Percentiles rank a stretch among this genome's conserved stretches.
These are phyloP conservation scores for Parascedosporium putredinis DNA, from an alignment of 2,329 filamentous ascomycete genomes.

Conservation along the genomic window DNA sequence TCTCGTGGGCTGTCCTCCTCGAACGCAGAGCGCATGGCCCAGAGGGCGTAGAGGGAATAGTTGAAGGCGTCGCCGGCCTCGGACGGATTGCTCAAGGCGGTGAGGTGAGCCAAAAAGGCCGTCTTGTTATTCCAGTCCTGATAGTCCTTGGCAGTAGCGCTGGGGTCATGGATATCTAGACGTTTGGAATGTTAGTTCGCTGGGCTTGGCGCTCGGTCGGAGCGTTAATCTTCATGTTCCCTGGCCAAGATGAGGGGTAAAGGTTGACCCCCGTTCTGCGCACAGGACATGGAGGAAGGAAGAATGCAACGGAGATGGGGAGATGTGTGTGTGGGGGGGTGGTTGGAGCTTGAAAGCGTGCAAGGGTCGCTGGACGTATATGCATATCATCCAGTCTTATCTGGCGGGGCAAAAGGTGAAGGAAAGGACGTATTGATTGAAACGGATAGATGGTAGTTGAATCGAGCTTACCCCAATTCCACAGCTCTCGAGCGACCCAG, in stretches of 20 bases:
- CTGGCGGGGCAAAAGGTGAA: no score
- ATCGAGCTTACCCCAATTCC: constrained; percentile 19
- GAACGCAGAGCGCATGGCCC: constrained; percentile 18
- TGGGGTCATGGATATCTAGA: constrained; percentile 12
- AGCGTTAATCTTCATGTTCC: background rate
- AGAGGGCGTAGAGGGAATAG: constrained; percentile 19
- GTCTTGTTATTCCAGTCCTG: constrained; percentile 14
- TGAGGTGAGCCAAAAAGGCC: constrained; percentile 18
- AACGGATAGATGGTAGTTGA: no score
- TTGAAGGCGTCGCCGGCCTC: constrained; percentile 13
- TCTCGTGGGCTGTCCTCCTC: constrained; percentile 12
- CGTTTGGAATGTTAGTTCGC: background rate
- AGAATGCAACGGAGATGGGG: background rate
- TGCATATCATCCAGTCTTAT: no score
- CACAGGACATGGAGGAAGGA: background rate
- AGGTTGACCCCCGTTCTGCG: background rate
- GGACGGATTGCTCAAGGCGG: constrained; percentile 9
- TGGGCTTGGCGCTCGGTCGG: no score
- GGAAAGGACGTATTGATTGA: background rate
- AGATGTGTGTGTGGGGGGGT: background rate
- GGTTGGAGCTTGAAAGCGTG: no score
- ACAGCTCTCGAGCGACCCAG: constrained; percentile 16
- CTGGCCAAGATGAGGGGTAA: no score
- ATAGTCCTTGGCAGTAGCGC: constrained; percentile 9
- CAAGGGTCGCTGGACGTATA: no score